Evolutionary conservation across 1,284 basidiomycete genomes (phyloP).

Genomic region (Boletellus sp.): DNA sequence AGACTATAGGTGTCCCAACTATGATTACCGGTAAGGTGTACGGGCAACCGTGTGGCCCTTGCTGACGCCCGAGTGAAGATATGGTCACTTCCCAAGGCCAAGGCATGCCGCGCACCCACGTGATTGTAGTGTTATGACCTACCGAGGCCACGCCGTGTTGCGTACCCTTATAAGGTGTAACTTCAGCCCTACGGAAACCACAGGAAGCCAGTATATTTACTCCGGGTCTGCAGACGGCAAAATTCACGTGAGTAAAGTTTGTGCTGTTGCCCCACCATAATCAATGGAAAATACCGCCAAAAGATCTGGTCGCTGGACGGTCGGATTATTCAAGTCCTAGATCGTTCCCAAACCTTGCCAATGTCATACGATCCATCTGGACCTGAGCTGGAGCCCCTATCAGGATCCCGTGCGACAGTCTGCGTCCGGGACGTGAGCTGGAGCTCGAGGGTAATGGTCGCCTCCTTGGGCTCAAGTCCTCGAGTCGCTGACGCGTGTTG

Average conservation of each 20-base stretch:
- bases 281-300: slow-evolving; percentile 15
- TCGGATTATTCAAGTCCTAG: slow-evolving; percentile 76
- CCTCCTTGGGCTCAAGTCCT: background rate
- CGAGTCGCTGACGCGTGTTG: slow-evolving; percentile 11
- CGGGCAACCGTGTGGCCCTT: background rate
- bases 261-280: background rate
- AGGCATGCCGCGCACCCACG: slow-evolving; percentile 70
- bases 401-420: slow-evolving; percentile 31
- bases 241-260: slow-evolving; percentile 62
- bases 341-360: slow-evolving; percentile 75
- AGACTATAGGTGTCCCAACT: slow-evolving; percentile 62
- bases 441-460: slow-evolving; percentile 61
- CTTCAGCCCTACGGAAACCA: slow-evolving; percentile 90
- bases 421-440: slow-evolving; percentile 92
- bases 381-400: slow-evolving; percentile 40
- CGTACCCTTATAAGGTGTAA: slow-evolving; percentile 94
- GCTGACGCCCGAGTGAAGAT: slow-evolving; percentile 38
- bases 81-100: slow-evolving; percentile 66
- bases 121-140: slow-evolving; percentile 96
- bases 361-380: slow-evolving; percentile 66
- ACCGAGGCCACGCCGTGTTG: slow-evolving; percentile 88
- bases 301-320: slow-evolving; percentile 98
- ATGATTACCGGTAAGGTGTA: slow-evolving; percentile 72
- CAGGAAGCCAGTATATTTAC: slow-evolving; percentile 91
- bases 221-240: slow-evolving; percentile 84